Percentiles rank a stretch among this genome's conserved stretches.
phyloP scores from a whole-genome alignment of 1,284 basidiomycete genomes.

The Pseudozyma sp. region DNA sequence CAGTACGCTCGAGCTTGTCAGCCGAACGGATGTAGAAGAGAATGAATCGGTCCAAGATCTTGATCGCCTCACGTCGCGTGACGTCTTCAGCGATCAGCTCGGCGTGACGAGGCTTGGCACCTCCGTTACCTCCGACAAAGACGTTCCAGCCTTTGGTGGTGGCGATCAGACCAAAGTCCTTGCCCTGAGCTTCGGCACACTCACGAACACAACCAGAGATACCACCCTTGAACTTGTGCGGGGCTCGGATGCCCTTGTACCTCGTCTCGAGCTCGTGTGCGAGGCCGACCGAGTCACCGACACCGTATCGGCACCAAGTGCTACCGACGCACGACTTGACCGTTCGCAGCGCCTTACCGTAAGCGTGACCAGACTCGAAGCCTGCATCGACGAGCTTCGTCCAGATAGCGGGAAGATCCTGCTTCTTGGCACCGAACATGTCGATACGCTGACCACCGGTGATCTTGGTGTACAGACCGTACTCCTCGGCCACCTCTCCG shows the following conservation, averaged over 20 bases:
- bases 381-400: slow-evolving; percentile 77
- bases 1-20: slow-evolving; percentile 74
- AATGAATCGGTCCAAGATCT: slow-evolving; percentile 78
- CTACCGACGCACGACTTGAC: slow-evolving; percentile 76
- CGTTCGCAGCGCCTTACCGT: slow-evolving; percentile 75
- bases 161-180: slow-evolving; percentile 82
- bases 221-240: slow-evolving; percentile 83
- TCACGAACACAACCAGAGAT: slow-evolving; percentile 74
- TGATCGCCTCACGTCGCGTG: slow-evolving; percentile 70
- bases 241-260: slow-evolving; percentile 78
- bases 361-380: slow-evolving; percentile 82
- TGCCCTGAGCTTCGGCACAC: slow-evolving; percentile 76
- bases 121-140: slow-evolving; percentile 80
- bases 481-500: slow-evolving; percentile 79
- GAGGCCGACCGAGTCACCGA: slow-evolving; percentile 80
- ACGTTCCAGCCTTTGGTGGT: slow-evolving; percentile 76
- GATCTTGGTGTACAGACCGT: slow-evolving; percentile 73
- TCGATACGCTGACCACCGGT: slow-evolving; percentile 76
- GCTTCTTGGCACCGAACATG: slow-evolving; percentile 79
- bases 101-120: slow-evolving; percentile 76
- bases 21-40: slow-evolving; percentile 79
- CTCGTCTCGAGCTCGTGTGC: slow-evolving; percentile 80
- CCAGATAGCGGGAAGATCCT: slow-evolving; percentile 83
- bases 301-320: slow-evolving; percentile 80
- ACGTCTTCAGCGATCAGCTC: slow-evolving; percentile 72